phyloP scores from a whole-genome alignment of 371 early-diverging fungal genomes.

The Globomyces sp. region DNA sequence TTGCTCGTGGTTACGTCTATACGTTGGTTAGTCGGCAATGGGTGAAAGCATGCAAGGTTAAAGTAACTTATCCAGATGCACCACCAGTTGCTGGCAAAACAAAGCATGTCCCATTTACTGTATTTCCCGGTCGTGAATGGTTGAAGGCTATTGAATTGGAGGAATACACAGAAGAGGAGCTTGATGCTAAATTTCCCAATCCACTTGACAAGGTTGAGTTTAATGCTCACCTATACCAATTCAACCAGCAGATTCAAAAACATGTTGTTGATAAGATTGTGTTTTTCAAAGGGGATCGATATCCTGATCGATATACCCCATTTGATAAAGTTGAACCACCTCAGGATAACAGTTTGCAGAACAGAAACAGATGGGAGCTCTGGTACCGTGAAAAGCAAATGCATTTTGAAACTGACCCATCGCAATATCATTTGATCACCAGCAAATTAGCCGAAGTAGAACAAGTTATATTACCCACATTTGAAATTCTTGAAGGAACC shows the following conservation, averaged over 20 bases:
- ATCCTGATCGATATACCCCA: constrained; percentile 28
- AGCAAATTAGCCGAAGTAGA: constrained; percentile 38
- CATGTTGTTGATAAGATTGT: constrained; percentile 41
- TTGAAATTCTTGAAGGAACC: constrained; percentile 36
- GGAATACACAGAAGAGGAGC: constrained; percentile 30
- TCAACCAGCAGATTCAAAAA: constrained; percentile 31
- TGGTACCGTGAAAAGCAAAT: constrained; percentile 33
- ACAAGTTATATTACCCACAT: constrained; percentile 19
- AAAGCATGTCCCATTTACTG: constrained; percentile 28
- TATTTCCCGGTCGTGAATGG: constrained; percentile 44
- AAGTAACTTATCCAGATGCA: constrained; percentile 14
- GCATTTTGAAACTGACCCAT: constrained; percentile 36
- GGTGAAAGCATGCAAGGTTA: constrained; percentile 34
- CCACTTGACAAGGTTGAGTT: constrained; percentile 27
- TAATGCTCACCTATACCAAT: constrained; percentile 44
- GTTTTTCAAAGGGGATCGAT: constrained; percentile 29
- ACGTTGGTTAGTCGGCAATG: constrained; percentile 39
- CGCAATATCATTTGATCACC: constrained; percentile 39
- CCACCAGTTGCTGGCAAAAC: constrained; percentile 13
- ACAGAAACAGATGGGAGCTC: constrained; percentile 37
- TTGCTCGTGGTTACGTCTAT: constrained; percentile 41
- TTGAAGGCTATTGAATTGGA: constrained; percentile 34
- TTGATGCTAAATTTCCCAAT: constrained; percentile 21
- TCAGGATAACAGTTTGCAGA: constrained; percentile 31
- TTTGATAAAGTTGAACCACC: constrained; percentile 42